These are phyloP conservation scores for Nakazawaea populi DNA, from an alignment of 805 yeast species.

Conservation along the genomic window DNA sequence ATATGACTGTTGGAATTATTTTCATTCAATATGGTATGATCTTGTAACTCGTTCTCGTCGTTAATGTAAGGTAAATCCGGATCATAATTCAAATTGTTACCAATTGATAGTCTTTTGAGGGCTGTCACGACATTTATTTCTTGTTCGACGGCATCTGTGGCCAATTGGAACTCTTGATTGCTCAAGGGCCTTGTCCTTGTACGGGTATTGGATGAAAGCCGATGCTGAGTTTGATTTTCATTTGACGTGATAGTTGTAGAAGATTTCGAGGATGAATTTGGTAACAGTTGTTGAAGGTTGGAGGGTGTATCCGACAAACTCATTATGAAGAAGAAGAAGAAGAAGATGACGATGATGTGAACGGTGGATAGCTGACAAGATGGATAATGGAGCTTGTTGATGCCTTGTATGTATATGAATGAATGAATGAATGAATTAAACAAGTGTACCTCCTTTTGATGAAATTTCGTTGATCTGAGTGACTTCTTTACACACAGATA, in stretches of 20 bases:
- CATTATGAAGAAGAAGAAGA: background rate
- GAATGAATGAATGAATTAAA: no score
- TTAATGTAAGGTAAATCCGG: constrained; percentile 57
- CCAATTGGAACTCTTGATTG: constrained; percentile 42
- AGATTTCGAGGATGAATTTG: no score
- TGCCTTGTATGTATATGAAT: no score
- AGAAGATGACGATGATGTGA: background rate
- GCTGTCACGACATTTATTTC: constrained; percentile 72
- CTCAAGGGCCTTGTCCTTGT: constrained; percentile 6
- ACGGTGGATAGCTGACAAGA: no score
- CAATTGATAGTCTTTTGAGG: constrained; percentile 68
- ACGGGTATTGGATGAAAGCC: background rate
- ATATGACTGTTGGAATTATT: background rate
- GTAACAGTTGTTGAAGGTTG: background rate
- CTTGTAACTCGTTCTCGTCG: constrained; percentile 15
- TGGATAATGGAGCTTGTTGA: no score
- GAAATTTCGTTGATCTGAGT: no score
- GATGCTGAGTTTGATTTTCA: background rate
- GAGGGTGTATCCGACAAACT: background rate
- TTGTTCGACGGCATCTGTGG: constrained; percentile 72
- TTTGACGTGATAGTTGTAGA: background rate
- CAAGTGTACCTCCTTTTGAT: no score
- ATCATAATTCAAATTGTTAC: constrained; percentile 52
- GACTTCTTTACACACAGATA: no score
- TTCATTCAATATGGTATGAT: constrained; percentile 15